Base-by-base conservation (phyloP, 108 stramenopile genomes). In the Schizochytrium sp. region DNA sequence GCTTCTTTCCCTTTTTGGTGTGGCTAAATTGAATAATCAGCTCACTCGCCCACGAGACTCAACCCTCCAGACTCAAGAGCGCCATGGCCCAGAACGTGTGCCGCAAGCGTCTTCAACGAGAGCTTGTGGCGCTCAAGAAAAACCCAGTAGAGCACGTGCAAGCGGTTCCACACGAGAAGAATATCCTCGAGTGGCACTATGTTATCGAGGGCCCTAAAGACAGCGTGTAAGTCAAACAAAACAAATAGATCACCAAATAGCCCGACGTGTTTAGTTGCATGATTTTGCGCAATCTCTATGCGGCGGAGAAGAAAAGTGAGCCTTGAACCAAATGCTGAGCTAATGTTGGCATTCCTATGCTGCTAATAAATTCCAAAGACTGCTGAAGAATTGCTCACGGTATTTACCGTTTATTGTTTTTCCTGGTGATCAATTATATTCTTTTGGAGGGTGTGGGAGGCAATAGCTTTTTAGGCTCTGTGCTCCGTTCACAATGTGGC, bases 121-220 rank as follows among this genome's bases (percentile, higher is more conserved):
- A 94, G 88, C 61, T 88, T 60, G 88, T 89, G 69, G 90, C 90
- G 46, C 87, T 94, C 41, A 72, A 90, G 60, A 92, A 91, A 53
- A 91, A 92, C 3, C 93, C 93, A 8, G 90, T 94, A 38, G 93
- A 93, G 58, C 92, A 94, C 61, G 93, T 94, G n/a, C 90, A 45
- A 15, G 90, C 89, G 12, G 55, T 28, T 46, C 91, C 91, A 3
- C 44, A 15, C 38, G 87, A 90, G 5, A 88, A n/a, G 38, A 92
- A 92, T 57, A 57, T 91, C 13, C 73, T 92, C 41, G 92, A 93
- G 89, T 98, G 98, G 97, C 97, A 98, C 90, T 99, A 97, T 93
- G 97, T 99, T 61, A 95, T 99, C 55, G 96, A 97, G 87, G 96
- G 96, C 4, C 91, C 94, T 7, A 92, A 91, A 56, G 94, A 94